Evolutionary conservation across 73 alveolate species (phyloP).

Genomic region (Paramecium caudatum): DNA sequence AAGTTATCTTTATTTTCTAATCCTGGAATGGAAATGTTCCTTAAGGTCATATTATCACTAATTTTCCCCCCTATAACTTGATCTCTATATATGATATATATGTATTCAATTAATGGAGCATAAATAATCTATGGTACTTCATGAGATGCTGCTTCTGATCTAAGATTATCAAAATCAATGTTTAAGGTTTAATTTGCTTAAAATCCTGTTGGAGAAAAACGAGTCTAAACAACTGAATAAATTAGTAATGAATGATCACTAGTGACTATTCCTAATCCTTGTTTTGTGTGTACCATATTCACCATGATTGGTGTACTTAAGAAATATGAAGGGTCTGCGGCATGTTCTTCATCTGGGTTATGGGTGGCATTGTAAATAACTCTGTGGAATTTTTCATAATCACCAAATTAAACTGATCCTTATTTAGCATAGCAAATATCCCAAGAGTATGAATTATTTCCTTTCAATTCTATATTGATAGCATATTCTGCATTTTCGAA

Average conservation of each 20-base stretch:
- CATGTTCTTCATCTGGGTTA: slow-evolving; percentile 43
- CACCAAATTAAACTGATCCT: slow-evolving; percentile 9
- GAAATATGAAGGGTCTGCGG: slow-evolving; percentile 40
- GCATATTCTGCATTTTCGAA: slow-evolving; percentile 41
- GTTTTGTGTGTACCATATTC: slow-evolving; percentile 19
- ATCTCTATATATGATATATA: slow-evolving; percentile 19
- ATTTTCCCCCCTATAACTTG: slow-evolving; percentile 34
- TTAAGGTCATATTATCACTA: neutral
- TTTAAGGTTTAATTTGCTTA: neutral
- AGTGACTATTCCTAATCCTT: slow-evolving; percentile 8
- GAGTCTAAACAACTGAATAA: neutral
- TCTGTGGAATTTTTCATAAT: neutral
- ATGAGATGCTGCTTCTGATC: neutral
- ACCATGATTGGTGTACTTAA: slow-evolving; percentile 52
- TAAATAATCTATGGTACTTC: slow-evolving; percentile 30
- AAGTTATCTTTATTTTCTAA: neutral
- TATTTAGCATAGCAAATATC: slow-evolving; percentile 27
- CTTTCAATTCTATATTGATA: slow-evolving; percentile 4
- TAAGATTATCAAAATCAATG: neutral
- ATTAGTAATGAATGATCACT: neutral
- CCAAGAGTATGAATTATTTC: neutral
- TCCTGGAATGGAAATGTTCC: neutral
- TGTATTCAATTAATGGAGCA: neutral
- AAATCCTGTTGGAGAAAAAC: neutral
- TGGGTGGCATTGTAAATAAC: neutral